Evolutionary conservation across 345 rosid species (phyloP).

Genomic region (Bruguiera parviflora): DNA sequence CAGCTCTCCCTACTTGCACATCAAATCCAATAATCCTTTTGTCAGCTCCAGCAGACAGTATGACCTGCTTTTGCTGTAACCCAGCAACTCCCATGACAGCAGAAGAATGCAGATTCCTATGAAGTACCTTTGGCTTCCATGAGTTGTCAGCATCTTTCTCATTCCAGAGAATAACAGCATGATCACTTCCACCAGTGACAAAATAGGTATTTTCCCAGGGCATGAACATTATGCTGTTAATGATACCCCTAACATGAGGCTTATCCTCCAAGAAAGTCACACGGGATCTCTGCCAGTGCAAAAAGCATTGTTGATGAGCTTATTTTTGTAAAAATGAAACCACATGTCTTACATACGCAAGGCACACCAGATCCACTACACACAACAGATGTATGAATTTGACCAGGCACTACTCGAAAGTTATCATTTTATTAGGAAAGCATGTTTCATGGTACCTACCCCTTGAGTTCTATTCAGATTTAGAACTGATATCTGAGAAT

Average conservation of each 20-base stretch:
- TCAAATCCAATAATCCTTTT: conserved; percentile 79
- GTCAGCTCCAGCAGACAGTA: conserved; percentile 85
- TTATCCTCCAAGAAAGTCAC: conserved; percentile 65
- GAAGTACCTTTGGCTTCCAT: conserved; percentile 78
- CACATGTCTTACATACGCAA: background rate
- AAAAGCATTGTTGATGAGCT: conserved; percentile 7
- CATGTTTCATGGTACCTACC: conserved; percentile 40
- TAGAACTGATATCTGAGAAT: conserved; percentile 79
- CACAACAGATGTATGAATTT: conserved; percentile 4
- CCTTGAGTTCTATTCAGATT: conserved; percentile 61
- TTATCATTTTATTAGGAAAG: conserved; percentile 4
- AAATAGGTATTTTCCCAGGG: conserved; percentile 74
- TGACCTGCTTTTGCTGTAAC: conserved; percentile 68
- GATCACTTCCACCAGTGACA: conserved; percentile 89
- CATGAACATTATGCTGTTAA: conserved; percentile 74
- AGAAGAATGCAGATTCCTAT: conserved; percentile 76
- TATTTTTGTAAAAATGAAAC: background rate
- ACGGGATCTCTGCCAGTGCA: conserved; percentile 41
- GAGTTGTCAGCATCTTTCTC: conserved; percentile 53
- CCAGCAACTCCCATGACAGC: conserved; percentile 97
- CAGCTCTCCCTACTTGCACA: conserved; percentile 59
- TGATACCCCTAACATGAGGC: conserved; percentile 84
- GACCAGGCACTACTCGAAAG: background rate
- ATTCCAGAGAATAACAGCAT: conserved; percentile 76
- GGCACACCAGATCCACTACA: background rate